A percentile compares a stretch with the other conserved stretches of the same genome.
These are phyloP conservation scores for Moniliophthora roreri DNA, from an alignment of 1,284 basidiomycete genomes.

Conservation along the genomic window DNA sequence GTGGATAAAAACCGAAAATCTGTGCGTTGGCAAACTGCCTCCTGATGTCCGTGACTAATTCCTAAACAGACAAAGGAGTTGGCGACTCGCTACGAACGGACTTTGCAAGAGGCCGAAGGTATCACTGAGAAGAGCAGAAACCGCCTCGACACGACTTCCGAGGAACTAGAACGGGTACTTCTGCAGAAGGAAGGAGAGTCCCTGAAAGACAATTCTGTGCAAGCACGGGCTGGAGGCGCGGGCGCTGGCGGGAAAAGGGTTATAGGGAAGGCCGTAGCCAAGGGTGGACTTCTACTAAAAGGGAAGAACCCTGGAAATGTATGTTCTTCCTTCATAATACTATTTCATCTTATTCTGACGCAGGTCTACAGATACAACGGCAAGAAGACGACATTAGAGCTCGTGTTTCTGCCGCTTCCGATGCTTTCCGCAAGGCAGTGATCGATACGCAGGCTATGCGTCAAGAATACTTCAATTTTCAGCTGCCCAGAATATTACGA, in stretches of 20 bases:
- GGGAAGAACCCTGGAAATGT: constrained; percentile 93
- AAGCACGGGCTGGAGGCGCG: constrained; percentile 49
- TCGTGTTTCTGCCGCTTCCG: constrained; percentile 83
- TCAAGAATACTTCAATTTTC: constrained; percentile 98
- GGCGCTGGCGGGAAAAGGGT: constrained; percentile 67
- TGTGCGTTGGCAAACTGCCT: constrained; percentile 39
- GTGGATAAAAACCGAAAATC: constrained; percentile 93
- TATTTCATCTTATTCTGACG: constrained; percentile 11
- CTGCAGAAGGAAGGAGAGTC: constrained; percentile 95
- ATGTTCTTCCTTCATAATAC: constrained; percentile 25
- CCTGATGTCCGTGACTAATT: constrained; percentile 6
- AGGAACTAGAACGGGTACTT: constrained; percentile 93
- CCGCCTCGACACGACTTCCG: constrained; percentile 87
- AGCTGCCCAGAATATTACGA: constrained; percentile 89
- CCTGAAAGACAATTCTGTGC: constrained; percentile 75
- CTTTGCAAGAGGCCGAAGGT: constrained; percentile 86
- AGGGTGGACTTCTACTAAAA: constrained; percentile 88
- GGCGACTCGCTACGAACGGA: constrained; percentile 83
- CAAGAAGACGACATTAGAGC: constrained; percentile 94
- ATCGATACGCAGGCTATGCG: constrained; percentile 86
- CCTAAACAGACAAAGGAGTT: constrained; percentile 80
- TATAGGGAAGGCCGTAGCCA: constrained; percentile 87
- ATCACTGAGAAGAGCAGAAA: constrained; percentile 88
- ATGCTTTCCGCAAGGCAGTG: constrained; percentile 91
- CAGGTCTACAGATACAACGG: constrained; percentile 67